A percentile compares a stretch with the other conserved stretches of the same genome.
Evolutionary conservation across 257 asterid genomes (phyloP).

Genomic region (Przewalskia tangutica): DNA sequence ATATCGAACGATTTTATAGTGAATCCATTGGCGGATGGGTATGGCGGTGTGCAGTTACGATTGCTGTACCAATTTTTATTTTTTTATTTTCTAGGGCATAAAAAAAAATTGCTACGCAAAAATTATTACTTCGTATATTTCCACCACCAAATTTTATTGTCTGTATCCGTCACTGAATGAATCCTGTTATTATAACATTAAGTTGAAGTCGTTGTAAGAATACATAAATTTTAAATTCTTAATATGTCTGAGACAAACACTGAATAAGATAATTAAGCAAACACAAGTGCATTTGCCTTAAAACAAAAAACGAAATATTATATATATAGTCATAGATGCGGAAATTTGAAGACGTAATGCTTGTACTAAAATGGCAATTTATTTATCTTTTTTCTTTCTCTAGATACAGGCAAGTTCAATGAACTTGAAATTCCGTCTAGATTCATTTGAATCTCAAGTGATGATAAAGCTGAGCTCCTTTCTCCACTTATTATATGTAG

Average conservation of each 20-base stretch:
- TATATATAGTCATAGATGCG: neutral
- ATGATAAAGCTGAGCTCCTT: neutral
- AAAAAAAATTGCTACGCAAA: too few species aligned
- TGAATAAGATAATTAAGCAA: neutral
- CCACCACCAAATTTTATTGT: too few species aligned
- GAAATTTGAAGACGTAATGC: neutral
- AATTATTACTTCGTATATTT: too few species aligned
- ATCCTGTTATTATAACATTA: too few species aligned
- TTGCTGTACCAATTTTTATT: too few species aligned
- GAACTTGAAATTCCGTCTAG: conserved; percentile 10
- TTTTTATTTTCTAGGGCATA: too few species aligned
- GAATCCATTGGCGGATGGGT: too few species aligned
- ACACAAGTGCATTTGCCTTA: neutral
- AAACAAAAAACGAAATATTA: neutral
- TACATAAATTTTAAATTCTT: neutral
- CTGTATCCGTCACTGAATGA: too few species aligned
- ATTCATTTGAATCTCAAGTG: conserved; percentile 16
- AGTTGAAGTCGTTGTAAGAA: neutral
- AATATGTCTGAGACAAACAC: neutral
- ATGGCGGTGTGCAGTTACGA: too few species aligned
- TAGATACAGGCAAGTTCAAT: conserved; percentile 8
- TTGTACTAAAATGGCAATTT: neutral
- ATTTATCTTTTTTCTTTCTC: neutral
- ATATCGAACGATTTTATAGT: neutral
- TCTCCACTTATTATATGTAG: neutral